These are phyloP conservation scores for Guillardia theta DNA, from an alignment of 78 protist species.

Conservation along the genomic window DNA sequence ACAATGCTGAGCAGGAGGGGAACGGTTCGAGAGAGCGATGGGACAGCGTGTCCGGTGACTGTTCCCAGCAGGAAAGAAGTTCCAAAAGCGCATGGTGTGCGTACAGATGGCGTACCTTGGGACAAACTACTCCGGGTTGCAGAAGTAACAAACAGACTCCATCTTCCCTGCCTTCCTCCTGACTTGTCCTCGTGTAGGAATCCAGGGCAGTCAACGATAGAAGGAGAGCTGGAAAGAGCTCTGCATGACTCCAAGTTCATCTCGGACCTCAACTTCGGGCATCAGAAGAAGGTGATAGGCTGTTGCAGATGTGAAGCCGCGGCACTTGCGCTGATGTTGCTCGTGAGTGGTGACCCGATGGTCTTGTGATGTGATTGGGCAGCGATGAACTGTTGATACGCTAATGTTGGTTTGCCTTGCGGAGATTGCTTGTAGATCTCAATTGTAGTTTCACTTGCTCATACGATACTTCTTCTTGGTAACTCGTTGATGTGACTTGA, in stretches of 20 bases:
- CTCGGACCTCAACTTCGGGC: slow-evolving; percentile 4
- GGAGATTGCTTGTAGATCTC: too few relatives aligned
- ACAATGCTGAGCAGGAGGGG: background rate
- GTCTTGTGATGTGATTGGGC: background rate
- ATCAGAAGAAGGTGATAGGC: background rate
- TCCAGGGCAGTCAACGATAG: slow-evolving; percentile 29
- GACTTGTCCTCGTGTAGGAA: background rate
- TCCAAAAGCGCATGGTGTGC: background rate
- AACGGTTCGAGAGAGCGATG: background rate
- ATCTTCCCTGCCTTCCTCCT: background rate
- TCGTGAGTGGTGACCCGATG: background rate
- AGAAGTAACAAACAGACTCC: background rate
- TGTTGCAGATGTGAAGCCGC: background rate
- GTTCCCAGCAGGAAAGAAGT: background rate
- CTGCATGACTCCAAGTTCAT: background rate
- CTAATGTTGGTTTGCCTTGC: background rate
- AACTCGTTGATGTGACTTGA: too few relatives aligned
- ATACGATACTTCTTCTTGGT: too few relatives aligned
- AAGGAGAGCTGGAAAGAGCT: background rate
- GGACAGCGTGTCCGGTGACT: too few relatives aligned
- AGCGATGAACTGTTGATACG: too few relatives aligned
- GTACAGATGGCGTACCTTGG: background rate
- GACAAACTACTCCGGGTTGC: background rate
- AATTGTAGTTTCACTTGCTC: too few relatives aligned
- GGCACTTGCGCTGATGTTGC: background rate